Evolutionary conservation across 208 protist genomes (phyloP), one percentile per base, ranked within the genome.

Genomic region (Crithidia brevicula): DNA sequence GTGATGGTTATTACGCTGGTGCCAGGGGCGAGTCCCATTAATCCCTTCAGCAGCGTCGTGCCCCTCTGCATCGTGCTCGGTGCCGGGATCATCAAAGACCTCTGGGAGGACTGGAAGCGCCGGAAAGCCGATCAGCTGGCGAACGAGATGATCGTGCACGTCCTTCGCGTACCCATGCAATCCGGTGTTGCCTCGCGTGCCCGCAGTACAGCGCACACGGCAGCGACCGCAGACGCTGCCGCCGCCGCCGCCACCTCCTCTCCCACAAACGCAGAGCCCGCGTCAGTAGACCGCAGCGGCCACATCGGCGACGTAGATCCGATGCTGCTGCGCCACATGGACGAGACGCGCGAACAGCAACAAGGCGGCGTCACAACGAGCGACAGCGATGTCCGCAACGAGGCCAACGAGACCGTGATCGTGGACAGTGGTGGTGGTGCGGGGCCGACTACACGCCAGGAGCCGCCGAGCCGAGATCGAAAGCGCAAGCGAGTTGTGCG

Each of bases 31-130:
- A 92, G 77, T 45, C 93, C 96, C 15, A 89, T 98, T 31, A 91
- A 85, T 58, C 96, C 98, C 5, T 80, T 91, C 49, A 98, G 94
- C 59, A 82, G 78, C 40, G 73, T 97, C 25, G 56, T 93, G 10
- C 96, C 96, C 0, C 68, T 98, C 15, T 76, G 74, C 47, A 71
- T 98, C 42, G 90, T 98, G 59, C 74, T 98, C n/a, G 83, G 74
- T 15, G 82, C 91, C 9, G 89, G 92, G 23, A 81, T 89, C n/a
- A 47, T 88, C 45, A 97, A 97, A 47, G 95, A 97, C 63, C 67
- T 88, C 20, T 88, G 89, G 79, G 93, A 97, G 74, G 94, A 98
- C 72, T 80, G 51, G 36, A 83, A 85, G 63, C 77, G 93, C 5
- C 82, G 87, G 22, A 57, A 53, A 34, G 74, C 85, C 2, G 93